phyloP scores from a whole-genome alignment of 2,329 filamentous ascomycete genomes.

The Xylaria sp. region DNA sequence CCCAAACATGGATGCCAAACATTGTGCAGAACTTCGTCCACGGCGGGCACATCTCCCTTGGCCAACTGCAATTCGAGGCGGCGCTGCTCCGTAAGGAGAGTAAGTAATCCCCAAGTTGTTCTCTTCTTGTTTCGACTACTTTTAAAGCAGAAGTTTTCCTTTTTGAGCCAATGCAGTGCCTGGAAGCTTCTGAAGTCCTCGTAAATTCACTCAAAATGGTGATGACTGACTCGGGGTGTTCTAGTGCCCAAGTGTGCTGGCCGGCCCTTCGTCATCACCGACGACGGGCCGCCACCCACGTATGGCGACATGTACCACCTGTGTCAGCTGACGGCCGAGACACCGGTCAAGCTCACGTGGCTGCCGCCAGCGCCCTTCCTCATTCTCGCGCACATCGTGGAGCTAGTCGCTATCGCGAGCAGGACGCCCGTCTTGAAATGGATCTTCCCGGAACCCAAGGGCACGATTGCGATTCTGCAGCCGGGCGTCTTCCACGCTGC shows the following conservation, averaged over 20 bases:
- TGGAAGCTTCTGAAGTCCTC: too few species aligned
- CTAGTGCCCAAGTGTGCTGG: constrained; percentile 55
- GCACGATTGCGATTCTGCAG: constrained; percentile 54
- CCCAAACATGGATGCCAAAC: constrained; percentile 57
- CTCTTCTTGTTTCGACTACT: too few species aligned
- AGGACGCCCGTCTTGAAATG: constrained; percentile 42
- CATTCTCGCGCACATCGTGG: constrained; percentile 53
- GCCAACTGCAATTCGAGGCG: constrained; percentile 64
- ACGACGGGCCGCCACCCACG: constrained; percentile 58
- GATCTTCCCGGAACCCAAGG: constrained; percentile 44
- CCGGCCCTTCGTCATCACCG: constrained; percentile 62
- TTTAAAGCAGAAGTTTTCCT: too few species aligned
- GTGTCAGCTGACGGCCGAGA: constrained; percentile 47
- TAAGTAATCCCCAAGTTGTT: too few species aligned
- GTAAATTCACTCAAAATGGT: too few species aligned
- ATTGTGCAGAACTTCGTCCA: constrained; percentile 63
- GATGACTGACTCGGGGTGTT: too few species aligned
- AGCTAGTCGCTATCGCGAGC: constrained; percentile 51
- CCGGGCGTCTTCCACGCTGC: constrained; percentile 54
- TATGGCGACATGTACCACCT: constrained; percentile 56
- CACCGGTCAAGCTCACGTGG: constrained; percentile 48
- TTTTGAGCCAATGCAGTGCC: too few species aligned
- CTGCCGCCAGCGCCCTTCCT: constrained; percentile 54
- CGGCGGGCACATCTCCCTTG: constrained; percentile 64
- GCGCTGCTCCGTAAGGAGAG: constrained; percentile 56